Conservation (phyloP, 2,329 filamentous ascomycete genomes). For the Aaosphaeria arxii region DNA sequence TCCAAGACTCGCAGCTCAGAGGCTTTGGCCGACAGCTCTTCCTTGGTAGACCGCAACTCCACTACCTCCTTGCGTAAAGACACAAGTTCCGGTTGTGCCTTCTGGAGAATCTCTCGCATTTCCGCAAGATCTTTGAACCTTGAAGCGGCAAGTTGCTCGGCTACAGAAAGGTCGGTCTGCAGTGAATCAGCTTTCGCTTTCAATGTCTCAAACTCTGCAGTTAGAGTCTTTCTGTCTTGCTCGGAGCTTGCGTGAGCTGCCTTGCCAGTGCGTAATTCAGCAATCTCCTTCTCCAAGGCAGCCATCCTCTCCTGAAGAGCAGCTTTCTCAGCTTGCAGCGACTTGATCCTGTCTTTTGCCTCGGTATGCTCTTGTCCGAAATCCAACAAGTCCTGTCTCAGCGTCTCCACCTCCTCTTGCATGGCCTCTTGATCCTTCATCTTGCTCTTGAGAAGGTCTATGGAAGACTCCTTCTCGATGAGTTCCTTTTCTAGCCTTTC, state of each 20-base stretch:
- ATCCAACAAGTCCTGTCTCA: slow-evolving; percentile 74
- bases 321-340: slow-evolving; percentile 66
- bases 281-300: slow-evolving; percentile 70
- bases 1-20: slow-evolving; percentile 73
- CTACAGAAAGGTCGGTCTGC: slow-evolving; percentile 79
- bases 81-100: slow-evolving; percentile 82
- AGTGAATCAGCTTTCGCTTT: slow-evolving; percentile 67
- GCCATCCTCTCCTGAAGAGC: slow-evolving; percentile 62
- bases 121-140: slow-evolving; percentile 87
- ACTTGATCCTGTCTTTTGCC: slow-evolving; percentile 71
- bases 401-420: slow-evolving; percentile 78
- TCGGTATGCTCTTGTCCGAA: slow-evolving; percentile 83
- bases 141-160: slow-evolving; percentile 80
- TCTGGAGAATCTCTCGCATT: slow-evolving; percentile 74
- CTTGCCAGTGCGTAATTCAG: slow-evolving; percentile 50
- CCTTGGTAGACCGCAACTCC: slow-evolving; percentile 69
- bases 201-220: slow-evolving; percentile 66
- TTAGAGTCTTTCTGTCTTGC: slow-evolving; percentile 55
- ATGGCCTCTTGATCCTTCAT: slow-evolving; percentile 75
- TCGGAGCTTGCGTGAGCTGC: slow-evolving; percentile 47
- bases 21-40: slow-evolving; percentile 65
- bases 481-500: slow-evolving; percentile 32
- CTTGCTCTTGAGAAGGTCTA: slow-evolving; percentile 68
- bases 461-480: slow-evolving; percentile 62
- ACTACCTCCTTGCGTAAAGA: slow-evolving; percentile 73